Evolutionary conservation across 441 rosid genomes (phyloP), one percentile per base, ranked within the genome.

Genomic region (Daphne laureola): DNA sequence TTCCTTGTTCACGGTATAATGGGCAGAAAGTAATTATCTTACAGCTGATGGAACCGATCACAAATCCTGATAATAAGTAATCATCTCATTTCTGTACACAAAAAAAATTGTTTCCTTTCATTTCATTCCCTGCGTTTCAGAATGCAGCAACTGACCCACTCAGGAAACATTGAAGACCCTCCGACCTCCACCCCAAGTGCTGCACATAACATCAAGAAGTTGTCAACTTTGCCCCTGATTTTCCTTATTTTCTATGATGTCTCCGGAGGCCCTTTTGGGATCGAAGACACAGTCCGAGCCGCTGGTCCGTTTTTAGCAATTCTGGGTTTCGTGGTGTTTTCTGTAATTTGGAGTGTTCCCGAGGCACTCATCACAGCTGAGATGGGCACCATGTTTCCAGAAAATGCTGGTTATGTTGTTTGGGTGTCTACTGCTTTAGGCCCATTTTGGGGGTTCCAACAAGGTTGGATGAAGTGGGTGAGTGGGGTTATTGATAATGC

Each of bases 381-480:
- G 73, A 80, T 83, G 90, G 82, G 86, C 9, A 80, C 90, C 16
- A 80, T 83, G 86, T 80, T 74, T 53, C 84, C 84, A 0, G 90
- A 78, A 67, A 78, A 83, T 61, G 84, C 86, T 2, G 84, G 84
- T 14, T 83, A 81, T 57, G 87, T 83, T 4, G 83, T 83, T 35
- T 83, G 91, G 87, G 91, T 83, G 26, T 72, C 87, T 0, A 65
- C 87, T 6, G 83, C 87, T 12, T 55, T 81, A 55, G 91, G 87
- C 26, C 87, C 87, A 0, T 81, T 74, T 36, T 83, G 84, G 83
- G 90, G 90, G 14, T 83, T 83, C 57, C 87, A 81, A 63, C 83
- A 78, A 67, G 90, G 90, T 8, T 83, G 87, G 90, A 78, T 83
- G 84, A 83, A 83, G 58, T 80, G 90, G 87, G 68, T 83, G 5